Conservation (phyloP, 2,329 filamentous ascomycete species). For the Trichoderma harzianum region DNA sequence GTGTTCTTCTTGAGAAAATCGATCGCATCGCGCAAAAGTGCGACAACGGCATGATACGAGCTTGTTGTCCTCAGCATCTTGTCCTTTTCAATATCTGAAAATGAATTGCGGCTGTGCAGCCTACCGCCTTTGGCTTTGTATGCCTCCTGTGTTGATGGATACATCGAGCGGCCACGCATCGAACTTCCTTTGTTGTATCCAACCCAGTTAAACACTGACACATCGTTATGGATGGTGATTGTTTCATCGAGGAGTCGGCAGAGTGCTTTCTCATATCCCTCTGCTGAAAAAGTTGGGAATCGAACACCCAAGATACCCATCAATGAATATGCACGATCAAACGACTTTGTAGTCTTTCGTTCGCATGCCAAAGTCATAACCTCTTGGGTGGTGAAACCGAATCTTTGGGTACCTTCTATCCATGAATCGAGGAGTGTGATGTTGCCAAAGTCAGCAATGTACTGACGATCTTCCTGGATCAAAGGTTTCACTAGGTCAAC, state of each 20-base stretch:
- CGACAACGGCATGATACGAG: background rate
- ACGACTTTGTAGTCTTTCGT: slow-evolving; percentile 3
- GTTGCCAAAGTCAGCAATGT: slow-evolving; percentile 15
- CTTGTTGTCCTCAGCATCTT: background rate
- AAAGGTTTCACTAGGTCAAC: background rate
- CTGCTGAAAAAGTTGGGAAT: slow-evolving; percentile 17
- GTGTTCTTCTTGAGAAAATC: slow-evolving; percentile 6
- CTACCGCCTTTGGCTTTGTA: background rate
- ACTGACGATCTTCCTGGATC: background rate
- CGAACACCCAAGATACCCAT: slow-evolving; percentile 18
- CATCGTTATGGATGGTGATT: slow-evolving; percentile 12
- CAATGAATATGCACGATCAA: slow-evolving; percentile 17
- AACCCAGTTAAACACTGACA: slow-evolving; percentile 17
- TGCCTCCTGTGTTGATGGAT: slow-evolving; percentile 13
- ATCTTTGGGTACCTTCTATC: background rate
- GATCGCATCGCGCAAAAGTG: background rate
- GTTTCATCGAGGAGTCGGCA: slow-evolving; percentile 17
- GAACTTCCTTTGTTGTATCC: slow-evolving; percentile 13
- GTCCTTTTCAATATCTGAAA: background rate
- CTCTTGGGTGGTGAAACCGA: slow-evolving; percentile 8
- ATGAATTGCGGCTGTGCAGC: background rate
- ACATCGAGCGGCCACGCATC: slow-evolving; percentile 18
- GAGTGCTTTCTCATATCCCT: slow-evolving; percentile 18
- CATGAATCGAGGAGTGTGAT: background rate
- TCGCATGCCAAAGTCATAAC: slow-evolving; percentile 13